phyloP scores from a whole-genome alignment of 352 stramenopile species.

The Thalassiosira oceanica region DNA sequence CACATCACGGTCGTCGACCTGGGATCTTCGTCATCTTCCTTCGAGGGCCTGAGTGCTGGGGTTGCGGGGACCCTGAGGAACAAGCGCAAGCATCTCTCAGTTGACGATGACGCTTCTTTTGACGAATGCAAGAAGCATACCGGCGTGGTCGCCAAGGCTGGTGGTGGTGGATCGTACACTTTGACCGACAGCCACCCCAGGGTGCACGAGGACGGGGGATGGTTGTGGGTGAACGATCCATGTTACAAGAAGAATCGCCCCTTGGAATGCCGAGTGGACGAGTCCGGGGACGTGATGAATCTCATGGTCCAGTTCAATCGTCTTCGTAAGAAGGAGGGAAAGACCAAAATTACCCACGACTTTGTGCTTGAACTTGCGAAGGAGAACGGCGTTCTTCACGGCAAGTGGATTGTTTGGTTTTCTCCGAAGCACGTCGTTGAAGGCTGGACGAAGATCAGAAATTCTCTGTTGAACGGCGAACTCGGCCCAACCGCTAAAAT shows the following conservation, averaged over 20 bases:
- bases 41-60: no score
- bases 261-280: neutral
- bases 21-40: no score
- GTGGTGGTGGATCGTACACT: neutral
- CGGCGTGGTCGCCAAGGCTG: no score
- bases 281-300: neutral
- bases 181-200: neutral
- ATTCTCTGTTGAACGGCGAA: slow-evolving; percentile 1
- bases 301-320: neutral
- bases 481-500: no score
- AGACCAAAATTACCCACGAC: neutral
- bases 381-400: slow-evolving; percentile 6
- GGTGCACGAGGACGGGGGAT: neutral
- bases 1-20: no score
- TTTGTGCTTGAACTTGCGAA: slow-evolving; percentile 11
- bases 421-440: neutral
- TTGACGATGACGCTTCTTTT: no score
- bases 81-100: no score
- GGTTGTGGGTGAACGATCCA: neutral
- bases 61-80: no score
- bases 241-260: neutral
- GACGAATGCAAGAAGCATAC: no score
- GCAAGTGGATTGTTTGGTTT: slow-evolving; percentile 7
- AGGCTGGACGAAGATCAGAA: slow-evolving; percentile 4
- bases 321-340: neutral